Base-by-base conservation (phyloP, 2,329 filamentous ascomycete genomes). In the Alternaria hordeiaustralica region DNA sequence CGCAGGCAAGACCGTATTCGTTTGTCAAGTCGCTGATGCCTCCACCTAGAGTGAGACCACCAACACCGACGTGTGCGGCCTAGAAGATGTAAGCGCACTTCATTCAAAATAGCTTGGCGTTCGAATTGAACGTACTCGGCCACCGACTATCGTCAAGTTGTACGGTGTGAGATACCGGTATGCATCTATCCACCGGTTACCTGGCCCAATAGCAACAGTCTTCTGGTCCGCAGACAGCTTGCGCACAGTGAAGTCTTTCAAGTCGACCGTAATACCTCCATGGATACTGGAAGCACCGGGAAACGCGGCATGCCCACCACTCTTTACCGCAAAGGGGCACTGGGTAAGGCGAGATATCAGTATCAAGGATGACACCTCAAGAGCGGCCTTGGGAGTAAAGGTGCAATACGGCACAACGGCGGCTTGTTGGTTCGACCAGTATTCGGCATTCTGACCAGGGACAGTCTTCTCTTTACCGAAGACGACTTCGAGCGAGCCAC, bases 1-100 rank as follows among this genome's bases (percentile, higher is more conserved):
- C 58, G 21, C 54, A 41, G 11, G 55, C 47, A 45, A 60, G n/a
- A n/a, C 58, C 58, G 23, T 56, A 33, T 18, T 55, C 26, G 21
- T 54, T 54, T 4, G 54, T 53, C n/a, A 55, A 51, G 6, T 45
- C 46, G n/a, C 61, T 57, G n/a, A 63, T 63, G 20, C 61, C 61
- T 20, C 61, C 61, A 8, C 61, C 61, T 5, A 63, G 53, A 12
- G 61, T 63, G 2, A 57, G 47, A 10, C 61, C 61, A 30, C 58
- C 51, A 43, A 63, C 49, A 12, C 60, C 60, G 11, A 62, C 60
- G 4, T 18, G 36, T 18, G 36, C 36, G 9, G 36, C 36, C 36
- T 41, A 41, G 8, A 41, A 18, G 9, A 41, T 41, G 36, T 41
- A 6, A 41, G 36, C 36, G n/a, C 36, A 41, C 15, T 41, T 18